These are phyloP conservation scores for Penicillium ochrochloron DNA, from an alignment of 495 filamentous ascomycete species.

Conservation along the genomic window DNA sequence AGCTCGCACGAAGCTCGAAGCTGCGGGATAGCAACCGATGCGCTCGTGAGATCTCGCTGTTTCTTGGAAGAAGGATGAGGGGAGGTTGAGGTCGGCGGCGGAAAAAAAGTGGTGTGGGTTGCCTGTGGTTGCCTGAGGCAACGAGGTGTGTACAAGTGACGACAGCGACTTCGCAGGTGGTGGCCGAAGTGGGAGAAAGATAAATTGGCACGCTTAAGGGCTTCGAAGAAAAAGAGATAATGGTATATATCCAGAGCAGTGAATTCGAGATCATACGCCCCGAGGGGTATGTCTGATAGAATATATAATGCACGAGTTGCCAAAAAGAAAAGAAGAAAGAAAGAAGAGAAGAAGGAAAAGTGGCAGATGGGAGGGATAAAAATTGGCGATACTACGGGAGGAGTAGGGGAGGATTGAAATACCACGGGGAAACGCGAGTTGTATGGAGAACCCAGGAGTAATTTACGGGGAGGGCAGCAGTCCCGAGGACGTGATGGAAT, in stretches of 20 bases:
- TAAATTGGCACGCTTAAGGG: conserved; percentile 1
- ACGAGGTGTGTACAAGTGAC: conserved; percentile 34
- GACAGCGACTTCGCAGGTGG: conserved; percentile 32
- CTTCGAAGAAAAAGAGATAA: neutral
- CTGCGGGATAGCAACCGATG: conserved; percentile 15
- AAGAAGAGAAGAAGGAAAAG: conserved; percentile 19
- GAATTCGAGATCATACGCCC: conserved; percentile 17
- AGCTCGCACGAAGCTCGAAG: conserved; percentile 31
- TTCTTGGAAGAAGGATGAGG: conserved; percentile 15
- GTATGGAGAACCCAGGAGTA: conserved; percentile 10
- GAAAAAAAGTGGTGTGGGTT: conserved; percentile 32
- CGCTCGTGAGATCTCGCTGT: neutral
- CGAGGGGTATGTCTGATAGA: conserved; percentile 9
- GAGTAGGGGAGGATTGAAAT: conserved; percentile 28
- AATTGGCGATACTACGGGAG: conserved; percentile 33
- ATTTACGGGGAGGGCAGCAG: conserved; percentile 16
- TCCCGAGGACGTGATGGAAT: conserved; percentile 9
- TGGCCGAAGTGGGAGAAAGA: neutral
- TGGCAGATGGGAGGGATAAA: conserved; percentile 24
- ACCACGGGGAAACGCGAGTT: conserved; percentile 25
- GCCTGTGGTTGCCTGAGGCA: conserved; percentile 44
- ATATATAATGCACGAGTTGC: conserved; percentile 7
- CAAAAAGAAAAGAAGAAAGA: conserved; percentile 7
- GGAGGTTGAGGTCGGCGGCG: conserved; percentile 24
- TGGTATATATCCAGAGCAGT: neutral